phyloP scores from a whole-genome alignment of 2,329 filamentous ascomycete species.

The Colletotrichum musae region DNA sequence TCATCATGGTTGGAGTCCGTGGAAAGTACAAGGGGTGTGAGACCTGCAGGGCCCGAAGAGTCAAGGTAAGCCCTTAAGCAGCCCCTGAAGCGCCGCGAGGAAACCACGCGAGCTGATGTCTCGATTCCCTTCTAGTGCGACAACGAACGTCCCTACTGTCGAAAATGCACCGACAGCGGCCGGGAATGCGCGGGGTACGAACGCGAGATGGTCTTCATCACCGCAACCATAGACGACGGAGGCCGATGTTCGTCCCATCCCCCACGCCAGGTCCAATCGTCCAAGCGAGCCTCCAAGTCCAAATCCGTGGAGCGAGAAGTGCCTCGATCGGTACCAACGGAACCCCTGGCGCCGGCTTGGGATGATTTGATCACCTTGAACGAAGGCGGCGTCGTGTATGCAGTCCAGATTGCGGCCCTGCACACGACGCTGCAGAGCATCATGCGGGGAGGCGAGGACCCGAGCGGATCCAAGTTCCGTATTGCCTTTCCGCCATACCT shows the following conservation, averaged over 20 bases:
- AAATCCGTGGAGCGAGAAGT: constrained; percentile 45
- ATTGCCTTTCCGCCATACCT: constrained; percentile 58
- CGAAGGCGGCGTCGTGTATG: constrained; percentile 53
- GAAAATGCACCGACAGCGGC: constrained; percentile 71
- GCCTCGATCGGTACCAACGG: constrained; percentile 51
- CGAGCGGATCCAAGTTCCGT: constrained; percentile 47
- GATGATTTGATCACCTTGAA: constrained; percentile 61
- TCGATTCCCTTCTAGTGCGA: constrained; percentile 64
- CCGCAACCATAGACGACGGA: constrained; percentile 68
- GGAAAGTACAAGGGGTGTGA: constrained; percentile 77
- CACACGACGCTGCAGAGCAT: constrained; percentile 58
- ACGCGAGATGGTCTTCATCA: constrained; percentile 74
- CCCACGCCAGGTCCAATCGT: constrained; percentile 59
- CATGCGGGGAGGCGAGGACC: constrained; percentile 45
- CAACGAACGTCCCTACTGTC: constrained; percentile 72
- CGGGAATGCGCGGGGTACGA: constrained; percentile 74
- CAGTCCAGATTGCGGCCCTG: constrained; percentile 61
- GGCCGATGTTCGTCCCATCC: constrained; percentile 72
- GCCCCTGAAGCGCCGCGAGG: constrained; percentile 8
- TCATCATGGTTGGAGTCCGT: constrained; percentile 72
- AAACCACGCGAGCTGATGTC: constrained; percentile 21
- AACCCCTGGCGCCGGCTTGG: constrained; percentile 66
- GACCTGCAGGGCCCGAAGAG: constrained; percentile 71
- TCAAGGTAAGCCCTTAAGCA: constrained; percentile 62
- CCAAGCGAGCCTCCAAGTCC: constrained; percentile 50